Evolutionary conservation across 495 filamentous ascomycete genomes (phyloP).

Genomic region (Aspergillus affinis): DNA sequence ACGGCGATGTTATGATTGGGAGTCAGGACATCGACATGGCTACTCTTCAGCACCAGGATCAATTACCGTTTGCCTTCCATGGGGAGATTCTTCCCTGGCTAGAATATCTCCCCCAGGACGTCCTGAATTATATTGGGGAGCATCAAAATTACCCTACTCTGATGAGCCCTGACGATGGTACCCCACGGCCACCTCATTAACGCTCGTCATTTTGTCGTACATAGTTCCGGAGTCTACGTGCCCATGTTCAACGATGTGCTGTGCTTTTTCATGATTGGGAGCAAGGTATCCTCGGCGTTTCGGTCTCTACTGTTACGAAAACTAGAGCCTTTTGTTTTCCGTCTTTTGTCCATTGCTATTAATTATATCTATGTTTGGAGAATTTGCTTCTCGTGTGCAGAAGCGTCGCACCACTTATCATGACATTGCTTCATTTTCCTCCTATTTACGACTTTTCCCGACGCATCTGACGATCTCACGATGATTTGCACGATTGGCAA

Average conservation of each 20-base stretch:
- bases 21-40: slow-evolving; percentile 69
- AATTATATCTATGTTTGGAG: background rate
- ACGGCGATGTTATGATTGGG: slow-evolving; percentile 65
- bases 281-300: slow-evolving; percentile 14
- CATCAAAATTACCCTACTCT: slow-evolving; percentile 35
- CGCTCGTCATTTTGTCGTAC: slow-evolving; percentile 17
- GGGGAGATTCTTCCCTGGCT: slow-evolving; percentile 66
- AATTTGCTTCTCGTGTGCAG: background rate
- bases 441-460: background rate
- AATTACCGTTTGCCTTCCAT: slow-evolving; percentile 45
- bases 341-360: background rate
- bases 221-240: slow-evolving; percentile 17
- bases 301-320: slow-evolving; percentile 10
- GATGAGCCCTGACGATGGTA: slow-evolving; percentile 35
- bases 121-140: slow-evolving; percentile 56
- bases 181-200: slow-evolving; percentile 28
- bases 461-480: background rate
- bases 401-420: background rate
- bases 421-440: background rate
- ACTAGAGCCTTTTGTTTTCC: slow-evolving; percentile 8
- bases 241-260: slow-evolving; percentile 21
- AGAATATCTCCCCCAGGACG: slow-evolving; percentile 65
- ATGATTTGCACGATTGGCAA: background rate
- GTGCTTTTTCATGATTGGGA: slow-evolving; percentile 12
- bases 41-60: slow-evolving; percentile 40